Conservation (phyloP, 257 asterid species). For the Solanum habrochaites region DNA sequence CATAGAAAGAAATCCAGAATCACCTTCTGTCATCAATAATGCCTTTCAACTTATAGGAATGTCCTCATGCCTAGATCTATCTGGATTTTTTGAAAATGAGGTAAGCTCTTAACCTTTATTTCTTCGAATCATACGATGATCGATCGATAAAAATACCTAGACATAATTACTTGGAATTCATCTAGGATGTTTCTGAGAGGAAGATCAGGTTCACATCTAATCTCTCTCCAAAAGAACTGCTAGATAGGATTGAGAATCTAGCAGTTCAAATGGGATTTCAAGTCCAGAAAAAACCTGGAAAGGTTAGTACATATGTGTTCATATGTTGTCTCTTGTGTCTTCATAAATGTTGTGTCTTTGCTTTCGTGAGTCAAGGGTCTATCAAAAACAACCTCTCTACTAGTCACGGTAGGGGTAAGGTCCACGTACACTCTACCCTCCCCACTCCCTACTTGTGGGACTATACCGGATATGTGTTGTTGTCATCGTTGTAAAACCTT, state of each 20-base stretch:
- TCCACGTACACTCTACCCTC: neutral
- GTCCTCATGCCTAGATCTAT: constrained; percentile 87
- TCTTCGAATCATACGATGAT: neutral
- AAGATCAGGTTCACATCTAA: constrained; percentile 79
- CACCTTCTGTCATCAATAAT: constrained; percentile 46
- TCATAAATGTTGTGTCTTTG: neutral
- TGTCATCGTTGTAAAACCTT: no score
- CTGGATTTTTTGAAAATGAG: constrained; percentile 92
- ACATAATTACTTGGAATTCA: neutral
- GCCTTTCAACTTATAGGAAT: constrained; percentile 92
- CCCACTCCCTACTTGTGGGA: neutral
- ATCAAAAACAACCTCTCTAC: neutral
- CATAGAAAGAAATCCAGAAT: constrained; percentile 39
- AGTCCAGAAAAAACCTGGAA: constrained; percentile 77
- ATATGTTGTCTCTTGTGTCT: neutral
- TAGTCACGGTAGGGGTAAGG: neutral
- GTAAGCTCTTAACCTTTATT: constrained; percentile 8
- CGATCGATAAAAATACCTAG: neutral
- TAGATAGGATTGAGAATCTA: constrained; percentile 60
- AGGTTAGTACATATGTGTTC: constrained; percentile 24
- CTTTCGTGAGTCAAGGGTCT: neutral
- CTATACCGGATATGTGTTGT: neutral
- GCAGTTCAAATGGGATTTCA: constrained; percentile 64
- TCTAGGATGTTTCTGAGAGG: constrained; percentile 86
- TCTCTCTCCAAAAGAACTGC: constrained; percentile 63